Evolutionary conservation across 2,329 filamentous ascomycete genomes (phyloP), one percentile per base, ranked within the genome.

Genomic region (Talaromyces sp.): DNA sequence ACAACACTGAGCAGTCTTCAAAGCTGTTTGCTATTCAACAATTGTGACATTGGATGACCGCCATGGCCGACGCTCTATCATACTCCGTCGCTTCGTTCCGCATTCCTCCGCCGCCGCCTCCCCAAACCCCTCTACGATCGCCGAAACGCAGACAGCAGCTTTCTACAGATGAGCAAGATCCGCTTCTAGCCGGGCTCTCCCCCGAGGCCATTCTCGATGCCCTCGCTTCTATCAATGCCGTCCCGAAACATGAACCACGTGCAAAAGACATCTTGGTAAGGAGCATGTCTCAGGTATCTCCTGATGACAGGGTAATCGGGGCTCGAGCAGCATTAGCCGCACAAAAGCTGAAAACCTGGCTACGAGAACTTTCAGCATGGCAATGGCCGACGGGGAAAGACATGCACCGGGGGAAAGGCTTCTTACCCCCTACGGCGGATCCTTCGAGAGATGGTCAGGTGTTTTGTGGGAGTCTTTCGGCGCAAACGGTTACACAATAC

Each of bases 401-500:
- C 61, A 69, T 70, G 8, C 71, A 72, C 28, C 60, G 70, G 47
- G 78, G 78, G 12, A 75, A 75, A 62, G 79, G 78, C 4, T 82
- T 82, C 59, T 63, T 77, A 23, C 68, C 74, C 10, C 73, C 74
- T 9, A 61, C 63, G 12, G 65, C 51, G 14, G 51, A 53, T 10
- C 50, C 61, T n/a, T 57, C 40, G 68, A 69, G 36, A 60, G 66
- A 23, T 67, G 23, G 68, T 69, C 16, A 61, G 10, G 76, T 79
- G 52, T 91, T 89, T 73, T 85, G 88, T 74, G 93, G 93, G 5
- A 89, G 89, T 70, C 77, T 98, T 40, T 84, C 85, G 0, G 83
- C 83, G 2, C 75, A 80, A 16, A 82, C 89, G 42, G 86, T 96
- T 1, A 76, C 83, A 54, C 78, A 79, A 56, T 93, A 95, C 73